These are phyloP conservation scores for Curvularia spicifera DNA, from an alignment of 2,329 filamentous ascomycete species.

Conservation along the genomic window DNA sequence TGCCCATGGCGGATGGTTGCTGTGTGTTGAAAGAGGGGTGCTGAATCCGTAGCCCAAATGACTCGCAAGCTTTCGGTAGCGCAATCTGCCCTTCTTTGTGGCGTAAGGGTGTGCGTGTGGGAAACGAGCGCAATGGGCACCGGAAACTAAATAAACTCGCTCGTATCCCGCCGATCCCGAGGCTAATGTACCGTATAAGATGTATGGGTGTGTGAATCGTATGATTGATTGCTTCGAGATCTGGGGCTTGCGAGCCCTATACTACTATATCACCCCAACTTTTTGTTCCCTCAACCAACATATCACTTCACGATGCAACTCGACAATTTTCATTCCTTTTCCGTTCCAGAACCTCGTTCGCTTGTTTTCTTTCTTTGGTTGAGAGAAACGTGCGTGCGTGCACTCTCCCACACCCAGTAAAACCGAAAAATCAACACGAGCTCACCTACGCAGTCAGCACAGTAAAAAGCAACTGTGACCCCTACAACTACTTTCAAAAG, in stretches of 20 bases:
- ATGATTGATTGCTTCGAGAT: background rate
- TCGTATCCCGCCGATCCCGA: background rate
- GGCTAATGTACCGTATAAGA: background rate
- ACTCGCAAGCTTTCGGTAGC: slow-evolving; percentile 3
- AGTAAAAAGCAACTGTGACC: no score
- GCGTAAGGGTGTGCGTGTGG: background rate
- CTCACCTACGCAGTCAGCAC: no score
- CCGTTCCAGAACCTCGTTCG: background rate
- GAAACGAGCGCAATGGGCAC: no score
- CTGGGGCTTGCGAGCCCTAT: background rate
- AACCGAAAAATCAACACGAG: no score
- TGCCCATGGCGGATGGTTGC: slow-evolving; percentile 1
- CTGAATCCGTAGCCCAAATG: background rate
- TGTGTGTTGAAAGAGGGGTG: background rate
- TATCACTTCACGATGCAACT: background rate
- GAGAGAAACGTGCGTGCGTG: background rate
- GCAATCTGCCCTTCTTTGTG: background rate
- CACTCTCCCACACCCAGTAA: no score
- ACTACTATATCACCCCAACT: background rate
- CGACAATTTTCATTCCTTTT: background rate
- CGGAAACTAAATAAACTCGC: background rate
- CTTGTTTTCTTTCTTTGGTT: background rate
- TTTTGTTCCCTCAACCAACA: background rate
- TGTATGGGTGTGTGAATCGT: background rate
- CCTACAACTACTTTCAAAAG: no score